A percentile compares a stretch with the other conserved stretches of the same genome.
phyloP scores from a whole-genome alignment of 306 rosid species.

The Rosa rugosa region DNA sequence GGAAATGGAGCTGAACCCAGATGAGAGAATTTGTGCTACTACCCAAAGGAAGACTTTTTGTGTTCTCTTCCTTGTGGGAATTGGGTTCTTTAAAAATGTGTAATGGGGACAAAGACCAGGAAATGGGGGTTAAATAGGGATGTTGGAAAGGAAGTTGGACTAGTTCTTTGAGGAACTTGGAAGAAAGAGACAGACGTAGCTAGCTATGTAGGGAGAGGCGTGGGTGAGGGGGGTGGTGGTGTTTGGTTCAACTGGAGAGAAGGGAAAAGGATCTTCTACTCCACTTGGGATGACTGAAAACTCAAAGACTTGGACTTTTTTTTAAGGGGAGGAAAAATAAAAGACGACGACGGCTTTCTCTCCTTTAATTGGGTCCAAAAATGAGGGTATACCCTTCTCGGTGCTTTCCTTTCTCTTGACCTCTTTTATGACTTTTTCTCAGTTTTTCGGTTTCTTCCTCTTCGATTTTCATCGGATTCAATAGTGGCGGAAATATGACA shows the following conservation, averaged over 20 bases:
- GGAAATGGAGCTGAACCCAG: background rate
- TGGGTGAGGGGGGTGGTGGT: conserved; percentile 7
- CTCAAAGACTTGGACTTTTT: conserved; percentile 43
- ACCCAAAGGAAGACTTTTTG: background rate
- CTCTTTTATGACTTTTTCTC: background rate
- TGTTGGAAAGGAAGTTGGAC: conserved; percentile 24
- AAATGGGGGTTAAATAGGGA: conserved; percentile 1
- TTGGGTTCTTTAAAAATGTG: background rate
- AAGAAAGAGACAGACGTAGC: conserved; percentile 11
- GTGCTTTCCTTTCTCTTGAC: conserved; percentile 13
- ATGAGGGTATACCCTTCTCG: conserved; percentile 1
- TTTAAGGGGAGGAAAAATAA: conserved; percentile 15
- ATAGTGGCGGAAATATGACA: too few species aligned
- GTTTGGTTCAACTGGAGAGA: background rate
- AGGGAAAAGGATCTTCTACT: background rate
- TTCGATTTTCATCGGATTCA: too few species aligned
- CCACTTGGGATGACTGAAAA: conserved; percentile 18
- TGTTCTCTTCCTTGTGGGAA: background rate
- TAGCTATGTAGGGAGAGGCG: conserved; percentile 6
- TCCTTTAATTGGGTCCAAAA: conserved; percentile 4
- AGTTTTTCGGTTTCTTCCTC: background rate
- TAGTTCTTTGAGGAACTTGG: conserved; percentile 23
- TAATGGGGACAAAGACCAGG: background rate
- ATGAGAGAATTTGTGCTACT: too few species aligned
- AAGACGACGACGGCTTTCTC: background rate